Conservation (phyloP, 768 basidiomycete genomes). For the Russula brevipes region DNA sequence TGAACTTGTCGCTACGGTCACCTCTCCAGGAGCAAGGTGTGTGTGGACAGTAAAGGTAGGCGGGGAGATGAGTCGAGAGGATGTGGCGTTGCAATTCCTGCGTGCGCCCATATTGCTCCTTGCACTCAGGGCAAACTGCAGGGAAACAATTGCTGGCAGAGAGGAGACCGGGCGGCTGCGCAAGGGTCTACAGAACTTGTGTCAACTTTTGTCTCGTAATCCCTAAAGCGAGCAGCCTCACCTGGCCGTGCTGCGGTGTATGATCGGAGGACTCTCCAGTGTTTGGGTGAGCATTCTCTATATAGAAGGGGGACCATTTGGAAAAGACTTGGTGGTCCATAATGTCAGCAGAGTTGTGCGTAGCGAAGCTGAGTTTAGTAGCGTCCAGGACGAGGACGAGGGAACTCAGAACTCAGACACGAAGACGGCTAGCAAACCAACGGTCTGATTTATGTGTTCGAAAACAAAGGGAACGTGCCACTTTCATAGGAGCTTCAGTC, state of each 20-base stretch:
- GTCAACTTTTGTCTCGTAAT: background rate
- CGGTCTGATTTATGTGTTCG: too few relatives aligned
- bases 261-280: background rate
- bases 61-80: background rate
- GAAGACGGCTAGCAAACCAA: too few relatives aligned
- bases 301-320: background rate
- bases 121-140: background rate
- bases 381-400: too few relatives aligned
- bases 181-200: background rate
- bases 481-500: background rate
- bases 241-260: background rate
- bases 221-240: background rate
- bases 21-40: background rate
- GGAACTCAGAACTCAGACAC: background rate
- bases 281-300: background rate
- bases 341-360: too few relatives aligned
- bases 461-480: background rate
- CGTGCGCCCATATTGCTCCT: background rate
- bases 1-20: background rate
- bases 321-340: background rate
- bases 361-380: background rate
- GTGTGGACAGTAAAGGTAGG: background rate
- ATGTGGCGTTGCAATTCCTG: background rate
- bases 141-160: background rate
- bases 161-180: background rate